Evolutionary conservation across 768 basidiomycete species (phyloP), one percentile per base, ranked within the genome.

Genomic region (Podaxis sp.): DNA sequence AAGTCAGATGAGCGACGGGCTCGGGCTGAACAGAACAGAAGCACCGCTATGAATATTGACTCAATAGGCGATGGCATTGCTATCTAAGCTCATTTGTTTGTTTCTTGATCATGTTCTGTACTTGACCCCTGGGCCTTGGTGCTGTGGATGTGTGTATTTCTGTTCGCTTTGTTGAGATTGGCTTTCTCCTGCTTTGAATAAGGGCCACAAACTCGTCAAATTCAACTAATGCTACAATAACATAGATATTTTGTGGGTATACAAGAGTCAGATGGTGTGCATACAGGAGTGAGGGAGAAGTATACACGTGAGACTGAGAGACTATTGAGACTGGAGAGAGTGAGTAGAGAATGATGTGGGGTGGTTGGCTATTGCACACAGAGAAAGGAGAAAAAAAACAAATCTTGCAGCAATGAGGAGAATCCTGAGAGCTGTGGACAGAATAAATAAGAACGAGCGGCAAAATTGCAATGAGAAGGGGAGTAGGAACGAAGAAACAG

Each of bases 1-100:
- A 82, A 77, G 63, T 79, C 82, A 26, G 83, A 76, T 0, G 80
- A 80, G 61, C 78, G 84, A 49, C 74, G 68, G 61, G 76, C 78
- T 13, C 22, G 68, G 59, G 57, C 59, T 17, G 66, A 69, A 52
- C 65, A 62, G 19, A 44, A 39, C 26, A 66, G 63, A 22, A 24
- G 38, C 28, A 57, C 38, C 5, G 71, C 70, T 56, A 33, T 73
- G 42, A 64, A 70, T 3, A 68, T 73, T 66, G 61, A 66, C 36
- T 62, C 30, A 36, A 38, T 63, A 33, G 49, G 64, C 52, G 70
- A 69, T n/a, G 19, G 57, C 8, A 66, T 70, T 52, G 13, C 60
- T 9, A 59, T 66, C 42, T 72, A 57, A 63, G n/a, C n/a, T 42
- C 40, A 22, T 56, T 33, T 54, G 28, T 26, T 46, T 60, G 28